phyloP scores from a whole-genome alignment of 2,329 filamentous ascomycete species.

The Thermomyces lanuginosus region DNA sequence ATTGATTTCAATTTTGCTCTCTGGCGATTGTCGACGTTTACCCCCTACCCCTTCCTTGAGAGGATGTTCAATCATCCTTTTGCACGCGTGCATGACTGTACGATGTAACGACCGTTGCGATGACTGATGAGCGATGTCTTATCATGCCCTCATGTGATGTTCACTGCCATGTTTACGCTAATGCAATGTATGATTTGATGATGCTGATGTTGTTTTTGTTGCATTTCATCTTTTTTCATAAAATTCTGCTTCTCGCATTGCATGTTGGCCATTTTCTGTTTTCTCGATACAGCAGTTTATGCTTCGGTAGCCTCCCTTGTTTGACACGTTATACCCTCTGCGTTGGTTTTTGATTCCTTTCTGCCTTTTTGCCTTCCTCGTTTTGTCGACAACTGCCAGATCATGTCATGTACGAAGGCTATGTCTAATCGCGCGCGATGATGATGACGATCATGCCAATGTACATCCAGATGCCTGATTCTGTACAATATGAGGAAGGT shows the following conservation, averaged over 20 bases:
- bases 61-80: neutral
- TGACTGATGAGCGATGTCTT: conserved; percentile 12
- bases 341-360: conserved; percentile 2
- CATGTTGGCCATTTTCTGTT: conserved; percentile 4
- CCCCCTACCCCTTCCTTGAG: no score
- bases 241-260: conserved; percentile 4
- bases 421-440: no score
- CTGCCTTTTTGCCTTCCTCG: conserved; percentile 2
- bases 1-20: no score
- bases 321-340: conserved; percentile 6
- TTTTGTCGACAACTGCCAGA: conserved; percentile 3
- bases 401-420: no score
- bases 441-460: no score
- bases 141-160: conserved; percentile 5
- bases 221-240: conserved; percentile 2
- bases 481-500: no score
- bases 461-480: no score
- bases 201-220: conserved; percentile 4
- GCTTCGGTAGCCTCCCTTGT: no score
- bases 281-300: no score
- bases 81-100: conserved; percentile 20
- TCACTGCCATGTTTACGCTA: no score
- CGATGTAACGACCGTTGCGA: conserved; percentile 19
- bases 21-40: no score
- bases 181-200: conserved; percentile 2